These are phyloP conservation scores for Actinidia polygama DNA, from an alignment of 179 eudicot genomes.

Conservation along the genomic window DNA sequence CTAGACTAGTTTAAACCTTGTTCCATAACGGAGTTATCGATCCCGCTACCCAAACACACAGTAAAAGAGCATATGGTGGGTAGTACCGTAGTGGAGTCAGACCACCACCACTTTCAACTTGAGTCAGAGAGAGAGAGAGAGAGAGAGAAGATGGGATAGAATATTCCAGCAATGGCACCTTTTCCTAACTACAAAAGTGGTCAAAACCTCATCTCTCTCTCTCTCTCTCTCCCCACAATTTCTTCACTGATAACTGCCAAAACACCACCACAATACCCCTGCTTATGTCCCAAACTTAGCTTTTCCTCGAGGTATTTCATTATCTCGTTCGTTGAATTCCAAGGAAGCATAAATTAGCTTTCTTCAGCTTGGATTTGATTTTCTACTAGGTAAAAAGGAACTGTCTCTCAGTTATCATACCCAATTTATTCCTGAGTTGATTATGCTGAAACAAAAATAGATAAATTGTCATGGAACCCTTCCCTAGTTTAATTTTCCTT, in stretches of 20 bases:
- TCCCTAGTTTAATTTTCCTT: background rate
- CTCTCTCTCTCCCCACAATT: conserved; percentile 1
- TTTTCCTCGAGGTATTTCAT: background rate
- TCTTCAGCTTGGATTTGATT: conserved; percentile 3
- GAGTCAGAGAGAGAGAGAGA: background rate
- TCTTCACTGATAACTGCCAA: conserved; percentile 8
- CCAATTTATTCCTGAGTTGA: conserved; percentile 7
- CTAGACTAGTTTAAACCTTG: background rate
- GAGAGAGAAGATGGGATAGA: background rate
- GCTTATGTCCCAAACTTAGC: background rate
- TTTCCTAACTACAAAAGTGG: conserved; percentile 1
- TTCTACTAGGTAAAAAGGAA: background rate
- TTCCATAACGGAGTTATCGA: background rate
- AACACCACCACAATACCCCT: conserved; percentile 12
- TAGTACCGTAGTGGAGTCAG: no score
- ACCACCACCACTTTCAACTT: background rate
- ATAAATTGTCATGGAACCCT: background rate
- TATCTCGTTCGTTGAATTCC: background rate
- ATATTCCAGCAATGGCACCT: conserved; percentile 20
- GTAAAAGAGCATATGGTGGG: no score
- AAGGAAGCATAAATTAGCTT: background rate
- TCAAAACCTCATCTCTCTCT: background rate
- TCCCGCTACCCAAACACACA: background rate
- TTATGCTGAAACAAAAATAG: background rate
- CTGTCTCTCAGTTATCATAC: background rate